Conservation (phyloP, 1,139 yeast genomes). For the Suhomyces kunorum region DNA sequence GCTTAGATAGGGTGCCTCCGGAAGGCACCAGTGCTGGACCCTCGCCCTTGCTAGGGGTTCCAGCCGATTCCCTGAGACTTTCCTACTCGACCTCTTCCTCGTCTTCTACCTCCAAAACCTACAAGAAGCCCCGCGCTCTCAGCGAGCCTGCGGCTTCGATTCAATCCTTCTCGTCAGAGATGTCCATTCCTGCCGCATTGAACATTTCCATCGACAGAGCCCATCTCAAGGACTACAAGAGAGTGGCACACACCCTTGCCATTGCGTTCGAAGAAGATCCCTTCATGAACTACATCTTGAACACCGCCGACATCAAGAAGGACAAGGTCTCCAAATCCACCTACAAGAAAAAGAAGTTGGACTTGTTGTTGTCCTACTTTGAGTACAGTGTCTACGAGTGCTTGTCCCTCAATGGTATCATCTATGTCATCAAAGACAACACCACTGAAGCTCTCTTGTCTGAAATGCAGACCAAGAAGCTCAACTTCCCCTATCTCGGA, state of each 20-base stretch:
- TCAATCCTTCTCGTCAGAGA: constrained; percentile 9
- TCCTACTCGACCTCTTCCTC: constrained; percentile 4
- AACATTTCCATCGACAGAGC: constrained; percentile 35
- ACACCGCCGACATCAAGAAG: constrained; percentile 29
- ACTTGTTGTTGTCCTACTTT: constrained; percentile 39
- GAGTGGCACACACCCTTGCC: constrained; percentile 42
- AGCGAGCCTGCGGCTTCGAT: constrained; percentile 10
- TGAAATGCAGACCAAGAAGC: constrained; percentile 22
- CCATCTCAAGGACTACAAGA: constrained; percentile 35
- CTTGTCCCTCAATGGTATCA: constrained; percentile 34
- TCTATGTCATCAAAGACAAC: constrained; percentile 37
- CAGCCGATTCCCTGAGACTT: constrained; percentile 19
- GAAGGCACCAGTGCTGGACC: constrained; percentile 6
- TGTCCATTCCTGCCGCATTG: constrained; percentile 25
- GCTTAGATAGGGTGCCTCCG: constrained; percentile 4
- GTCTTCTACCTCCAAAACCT: constrained; percentile 1
- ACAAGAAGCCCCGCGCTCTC: constrained; percentile 8
- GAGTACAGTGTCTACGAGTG: constrained; percentile 41
- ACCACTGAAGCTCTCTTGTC: constrained; percentile 31
- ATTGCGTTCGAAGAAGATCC: constrained; percentile 45
- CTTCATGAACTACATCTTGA: constrained; percentile 41
- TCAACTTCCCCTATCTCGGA: constrained; percentile 33
- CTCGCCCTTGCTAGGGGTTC: not conserved
- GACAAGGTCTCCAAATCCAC: constrained; percentile 18
- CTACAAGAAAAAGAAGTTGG: constrained; percentile 32